Evolutionary conservation across 306 rosid species (phyloP).

Genomic region (Elaeagnus macrophylla): DNA sequence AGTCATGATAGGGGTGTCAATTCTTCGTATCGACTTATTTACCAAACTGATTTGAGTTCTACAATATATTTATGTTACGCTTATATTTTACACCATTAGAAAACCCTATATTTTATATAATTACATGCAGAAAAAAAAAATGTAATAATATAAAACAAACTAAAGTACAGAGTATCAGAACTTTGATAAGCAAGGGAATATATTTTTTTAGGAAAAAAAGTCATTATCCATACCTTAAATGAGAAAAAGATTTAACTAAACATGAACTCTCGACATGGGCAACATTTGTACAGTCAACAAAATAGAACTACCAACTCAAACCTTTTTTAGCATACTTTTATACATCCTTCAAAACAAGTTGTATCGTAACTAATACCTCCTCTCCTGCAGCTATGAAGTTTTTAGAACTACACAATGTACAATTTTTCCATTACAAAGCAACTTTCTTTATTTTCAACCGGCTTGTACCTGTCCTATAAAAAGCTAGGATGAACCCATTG

Average conservation of each 20-base stretch:
- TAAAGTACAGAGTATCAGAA: not conserved
- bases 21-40: too few relatives aligned
- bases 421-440: constrained; percentile 61
- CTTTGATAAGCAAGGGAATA: not conserved
- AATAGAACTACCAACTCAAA: constrained; percentile 59
- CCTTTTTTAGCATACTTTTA: constrained; percentile 29
- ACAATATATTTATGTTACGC: too few relatives aligned
- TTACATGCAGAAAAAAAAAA: not conserved
- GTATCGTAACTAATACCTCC: constrained; percentile 54
- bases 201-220: constrained; percentile 22
- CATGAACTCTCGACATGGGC: constrained; percentile 61
- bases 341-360: constrained; percentile 49
- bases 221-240: constrained; percentile 42
- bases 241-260: constrained; percentile 39
- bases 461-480: constrained; percentile 34
- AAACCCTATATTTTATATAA: not conserved
- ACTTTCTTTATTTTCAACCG: constrained; percentile 46
- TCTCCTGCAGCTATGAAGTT: constrained; percentile 54
- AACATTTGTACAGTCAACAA: constrained; percentile 67
- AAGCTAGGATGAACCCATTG: constrained; percentile 28
- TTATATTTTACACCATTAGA: too few relatives aligned
- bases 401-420: constrained; percentile 80
- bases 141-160: not conserved
- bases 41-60: too few relatives aligned
- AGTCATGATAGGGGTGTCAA: too few relatives aligned